phyloP scores from a whole-genome alignment of 2,329 filamentous ascomycete genomes.

The Cadophora luteo-olivacea region DNA sequence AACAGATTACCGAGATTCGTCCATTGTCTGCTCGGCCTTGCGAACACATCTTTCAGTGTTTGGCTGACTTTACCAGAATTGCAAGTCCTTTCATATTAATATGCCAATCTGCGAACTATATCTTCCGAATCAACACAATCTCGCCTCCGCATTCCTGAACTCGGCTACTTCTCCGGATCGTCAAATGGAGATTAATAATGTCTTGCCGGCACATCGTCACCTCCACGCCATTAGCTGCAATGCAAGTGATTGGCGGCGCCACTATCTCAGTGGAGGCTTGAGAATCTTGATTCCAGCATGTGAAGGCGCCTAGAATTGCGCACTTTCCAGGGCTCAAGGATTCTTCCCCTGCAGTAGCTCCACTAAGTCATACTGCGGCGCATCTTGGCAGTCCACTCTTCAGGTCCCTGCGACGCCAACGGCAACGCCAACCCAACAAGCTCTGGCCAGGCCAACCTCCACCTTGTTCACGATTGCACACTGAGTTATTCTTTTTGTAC shows the following conservation, averaged over 20 bases:
- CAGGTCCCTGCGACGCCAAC: neutral
- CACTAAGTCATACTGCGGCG: neutral
- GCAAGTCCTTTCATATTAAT: no score
- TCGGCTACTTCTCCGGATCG: neutral
- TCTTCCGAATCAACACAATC: no score
- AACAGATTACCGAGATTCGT: no score
- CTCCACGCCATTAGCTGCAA: neutral
- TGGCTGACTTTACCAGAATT: no score
- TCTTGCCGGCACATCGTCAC: neutral
- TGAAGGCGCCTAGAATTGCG: conserved; percentile 2
- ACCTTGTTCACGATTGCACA: neutral
- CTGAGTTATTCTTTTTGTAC: neutral
- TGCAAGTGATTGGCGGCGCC: neutral
- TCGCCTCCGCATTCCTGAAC: no score
- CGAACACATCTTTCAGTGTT: no score
- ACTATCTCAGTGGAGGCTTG: neutral
- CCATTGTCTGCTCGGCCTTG: no score
- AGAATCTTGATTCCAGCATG: conserved; percentile 6
- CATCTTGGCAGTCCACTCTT: neutral
- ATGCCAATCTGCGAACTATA: no score
- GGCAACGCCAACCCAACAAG: neutral
- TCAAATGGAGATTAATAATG: conserved; percentile 1
- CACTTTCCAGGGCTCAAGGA: neutral
- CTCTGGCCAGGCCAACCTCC: neutral
- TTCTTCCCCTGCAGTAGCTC: conserved; percentile 11